Evolutionary conservation across 2,329 filamentous ascomycete genomes (phyloP), one percentile per base, ranked within the genome.

Genomic region (Fusarium papillatum): DNA sequence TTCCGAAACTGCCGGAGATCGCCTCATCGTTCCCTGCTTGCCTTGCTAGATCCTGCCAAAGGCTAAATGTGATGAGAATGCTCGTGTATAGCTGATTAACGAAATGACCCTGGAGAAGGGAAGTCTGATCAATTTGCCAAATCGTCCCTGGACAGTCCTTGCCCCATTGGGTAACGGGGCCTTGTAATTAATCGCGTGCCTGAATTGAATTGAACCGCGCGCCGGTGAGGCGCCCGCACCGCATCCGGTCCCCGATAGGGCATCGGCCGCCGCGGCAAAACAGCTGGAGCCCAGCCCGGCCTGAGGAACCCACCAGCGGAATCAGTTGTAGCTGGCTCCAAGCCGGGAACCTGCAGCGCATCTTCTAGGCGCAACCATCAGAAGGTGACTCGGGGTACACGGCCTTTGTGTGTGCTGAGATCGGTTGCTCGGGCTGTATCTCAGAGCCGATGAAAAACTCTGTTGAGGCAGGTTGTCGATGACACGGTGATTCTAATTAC

Each of bases 161-260:
- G n/a, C 62, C 43, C 11, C 16, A 65, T 65, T 11, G 16, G 48
- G 63, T 36, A 65, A 41, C 13, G 34, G 11, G 48, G 41, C 29
- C 24, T 50, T 50, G 41, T 50, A 64, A 65, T 57, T 55, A 31
- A 55, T 65, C 36, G 63, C 36, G 63, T 55, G 50, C 50, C 50
- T 55, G 50, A 34, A 55, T 22, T 13, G 11, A 43, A 36, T 31
- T 50, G 46, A 50, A 50, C 34, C 22, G 48, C 22, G 48, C 26
- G 48, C 50, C 48, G 64, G 48, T 66, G 64, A 66, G 64, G 64
- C 64, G 50, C 24, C 50, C 64, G 13, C 64, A 57, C 64, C 38
- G 13, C 64, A 46, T 41, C 34, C 26, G 64, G 48, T 66, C 48
- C 60, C 50, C 50, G 64, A 59, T 59, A 43, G 34, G 50, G 48